Base-by-base conservation (phyloP, 2,329 filamentous ascomycete genomes). In the Aspergillus hiratsukae region DNA sequence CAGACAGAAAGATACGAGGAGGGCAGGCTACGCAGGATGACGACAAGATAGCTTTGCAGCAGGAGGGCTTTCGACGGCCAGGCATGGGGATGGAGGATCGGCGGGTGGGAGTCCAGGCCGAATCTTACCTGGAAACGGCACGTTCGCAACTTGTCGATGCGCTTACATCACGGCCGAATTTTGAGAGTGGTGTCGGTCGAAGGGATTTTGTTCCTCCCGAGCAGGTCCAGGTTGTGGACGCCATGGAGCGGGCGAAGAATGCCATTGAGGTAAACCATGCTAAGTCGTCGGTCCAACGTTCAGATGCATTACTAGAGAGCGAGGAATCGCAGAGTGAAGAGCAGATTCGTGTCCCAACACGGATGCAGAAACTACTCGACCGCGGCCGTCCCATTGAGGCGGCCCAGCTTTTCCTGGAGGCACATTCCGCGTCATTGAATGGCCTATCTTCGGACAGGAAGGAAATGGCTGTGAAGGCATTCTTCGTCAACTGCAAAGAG, bases 401-500 rank as follows among this genome's bases (percentile, higher is more conserved):
- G 6, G 68, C 72, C 6, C 71, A 75, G 51, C 27, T 72, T 29
- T 75, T 75, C 50, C 56, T 75, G 46, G 64, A 68, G 23, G 59
- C 49, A 21, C 65, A 67, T 43, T 56, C 65, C 35, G 56, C 55
- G 28, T 60, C 61, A 14, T 29, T 61, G 29, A 53, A 58, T 41
- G 59, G 60, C 3, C 66, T 70, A 29, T 67, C 68, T 5, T 62
- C 55, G 19, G 64, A 66, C 48, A 64, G 63, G 35, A 65, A 67
- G 54, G 64, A 72, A 19, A 64, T 75, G 40, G 68, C 66, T 21
- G 56, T 67, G 35, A 55, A 65, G 17, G 51, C 72, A 5, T 75
- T 76, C 55, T 69, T 67, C 31, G 59, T 63, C 14, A 76, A 75
- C 53, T 72, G 75, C 59, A 64, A 64, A 45, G 65, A 68, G 41